Evolutionary conservation across 768 basidiomycete species (phyloP).

Genomic region (Amanita pallidorosea): DNA sequence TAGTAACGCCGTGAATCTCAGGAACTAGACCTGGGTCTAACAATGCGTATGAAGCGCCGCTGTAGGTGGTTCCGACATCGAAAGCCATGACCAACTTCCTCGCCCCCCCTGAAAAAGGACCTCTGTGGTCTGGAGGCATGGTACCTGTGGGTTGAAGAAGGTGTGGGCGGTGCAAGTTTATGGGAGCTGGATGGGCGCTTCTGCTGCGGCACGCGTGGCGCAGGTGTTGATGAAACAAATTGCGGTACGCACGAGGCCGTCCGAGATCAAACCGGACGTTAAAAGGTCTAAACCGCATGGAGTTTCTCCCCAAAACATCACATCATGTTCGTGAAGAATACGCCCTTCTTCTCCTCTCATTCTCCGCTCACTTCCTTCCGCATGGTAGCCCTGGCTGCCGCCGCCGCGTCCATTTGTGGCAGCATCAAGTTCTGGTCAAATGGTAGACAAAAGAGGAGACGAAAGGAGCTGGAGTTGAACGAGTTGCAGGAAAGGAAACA

Average conservation of each 20-base stretch:
- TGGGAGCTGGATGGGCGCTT: too few relatives aligned
- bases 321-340: slow-evolving; percentile 7
- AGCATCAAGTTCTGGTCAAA: background rate
- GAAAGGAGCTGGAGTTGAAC: background rate
- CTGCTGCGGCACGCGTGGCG: background rate
- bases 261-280: slow-evolving; percentile 5
- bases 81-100: slow-evolving; percentile 4
- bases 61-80: slow-evolving; percentile 3
- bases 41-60: slow-evolving; percentile 6
- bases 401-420: background rate
- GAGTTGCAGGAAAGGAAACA: slow-evolving; percentile 5
- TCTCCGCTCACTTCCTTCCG: slow-evolving; percentile 8
- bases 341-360: slow-evolving; percentile 7
- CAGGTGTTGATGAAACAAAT: background rate
- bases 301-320: background rate
- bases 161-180: background rate
- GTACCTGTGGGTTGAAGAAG: background rate
- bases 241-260: background rate
- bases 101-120: background rate
- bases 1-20: slow-evolving; percentile 13
- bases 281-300: slow-evolving; percentile 27
- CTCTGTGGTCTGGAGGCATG: background rate
- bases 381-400: slow-evolving; percentile 1
- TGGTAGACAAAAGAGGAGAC: background rate
- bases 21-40: slow-evolving; percentile 15